Percentiles rank a stretch among this genome's conserved stretches.
These are phyloP conservation scores for Cornus florida DNA, from an alignment of 148 eudicot genomes.

Conservation along the genomic window DNA sequence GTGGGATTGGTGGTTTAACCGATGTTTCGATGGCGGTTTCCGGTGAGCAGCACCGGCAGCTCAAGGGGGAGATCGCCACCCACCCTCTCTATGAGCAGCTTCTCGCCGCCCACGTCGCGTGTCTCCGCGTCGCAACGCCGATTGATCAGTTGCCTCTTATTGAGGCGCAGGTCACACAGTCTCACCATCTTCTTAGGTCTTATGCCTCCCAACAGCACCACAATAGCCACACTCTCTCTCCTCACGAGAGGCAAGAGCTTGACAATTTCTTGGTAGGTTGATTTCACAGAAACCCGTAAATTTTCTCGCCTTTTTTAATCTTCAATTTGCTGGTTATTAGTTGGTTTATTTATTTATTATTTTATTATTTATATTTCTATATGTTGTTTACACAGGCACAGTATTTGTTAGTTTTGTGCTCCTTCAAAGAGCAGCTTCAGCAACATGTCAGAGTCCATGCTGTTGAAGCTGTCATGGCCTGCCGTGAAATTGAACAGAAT, in stretches of 20 bases:
- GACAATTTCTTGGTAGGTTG: constrained; percentile 73
- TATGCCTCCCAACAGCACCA: constrained; percentile 53
- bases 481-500: constrained; percentile 89
- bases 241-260: constrained; percentile 84
- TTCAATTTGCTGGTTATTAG: not conserved
- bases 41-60: constrained; percentile 31
- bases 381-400: constrained; percentile 48
- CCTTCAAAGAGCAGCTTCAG: constrained; percentile 91
- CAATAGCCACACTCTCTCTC: constrained; percentile 47
- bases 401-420: constrained; percentile 74
- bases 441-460: constrained; percentile 98
- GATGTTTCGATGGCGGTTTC: constrained; percentile 23
- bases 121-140: constrained; percentile 90
- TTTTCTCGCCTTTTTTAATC: not conserved
- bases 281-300: not conserved
- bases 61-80: constrained; percentile 69
- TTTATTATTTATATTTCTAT: not conserved
- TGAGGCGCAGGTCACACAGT: constrained; percentile 75
- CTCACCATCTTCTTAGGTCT: constrained; percentile 64
- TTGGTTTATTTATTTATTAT: not conserved
- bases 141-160: constrained; percentile 84
- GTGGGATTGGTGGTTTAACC: constrained; percentile 38
- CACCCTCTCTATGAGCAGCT: constrained; percentile 90
- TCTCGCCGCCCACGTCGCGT: constrained; percentile 76
- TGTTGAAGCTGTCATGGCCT: constrained; percentile 96